Evolutionary conservation across 176 grass and related monocot species (phyloP).

Genomic region (Dendrocalamus sinicus): DNA sequence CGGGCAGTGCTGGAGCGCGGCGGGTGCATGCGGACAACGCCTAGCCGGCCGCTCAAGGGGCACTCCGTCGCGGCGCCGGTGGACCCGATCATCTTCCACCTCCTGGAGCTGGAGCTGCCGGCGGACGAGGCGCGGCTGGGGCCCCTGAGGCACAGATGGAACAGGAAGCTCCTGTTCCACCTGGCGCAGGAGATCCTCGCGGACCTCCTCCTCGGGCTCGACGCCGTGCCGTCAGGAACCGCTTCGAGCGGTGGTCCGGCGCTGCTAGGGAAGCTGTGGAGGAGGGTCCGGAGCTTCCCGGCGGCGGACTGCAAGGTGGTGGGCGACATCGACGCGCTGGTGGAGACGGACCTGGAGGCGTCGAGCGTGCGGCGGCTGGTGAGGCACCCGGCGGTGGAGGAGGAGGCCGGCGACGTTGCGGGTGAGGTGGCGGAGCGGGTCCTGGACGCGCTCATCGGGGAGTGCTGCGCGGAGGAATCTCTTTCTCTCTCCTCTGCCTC

Average conservation of each 20-base stretch:
- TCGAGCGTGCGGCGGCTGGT: constrained; percentile 38
- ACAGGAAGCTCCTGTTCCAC: constrained; percentile 89
- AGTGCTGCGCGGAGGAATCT: constrained; percentile 26
- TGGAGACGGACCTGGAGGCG: constrained; percentile 46
- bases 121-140: constrained; percentile 28
- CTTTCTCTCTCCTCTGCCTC: background rate
- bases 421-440: constrained; percentile 61
- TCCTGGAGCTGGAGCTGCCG: constrained; percentile 71
- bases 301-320: constrained; percentile 65
- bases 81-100: constrained; percentile 85
- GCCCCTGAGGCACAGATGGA: constrained; percentile 65
- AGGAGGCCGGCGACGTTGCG: constrained; percentile 57
- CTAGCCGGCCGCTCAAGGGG: background rate
- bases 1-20: constrained; percentile 60
- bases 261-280: constrained; percentile 55
- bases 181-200: constrained; percentile 64
- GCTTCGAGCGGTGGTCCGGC: background rate
- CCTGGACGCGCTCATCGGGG: constrained; percentile 59
- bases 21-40: constrained; percentile 42
- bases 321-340: constrained; percentile 77
- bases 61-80: constrained; percentile 36
- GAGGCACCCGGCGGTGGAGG: constrained; percentile 47
- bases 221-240: background rate
- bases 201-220: background rate
- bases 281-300: constrained; percentile 49